Conservation (phyloP, 257 asterid genomes). For the Scutellaria minor region DNA sequence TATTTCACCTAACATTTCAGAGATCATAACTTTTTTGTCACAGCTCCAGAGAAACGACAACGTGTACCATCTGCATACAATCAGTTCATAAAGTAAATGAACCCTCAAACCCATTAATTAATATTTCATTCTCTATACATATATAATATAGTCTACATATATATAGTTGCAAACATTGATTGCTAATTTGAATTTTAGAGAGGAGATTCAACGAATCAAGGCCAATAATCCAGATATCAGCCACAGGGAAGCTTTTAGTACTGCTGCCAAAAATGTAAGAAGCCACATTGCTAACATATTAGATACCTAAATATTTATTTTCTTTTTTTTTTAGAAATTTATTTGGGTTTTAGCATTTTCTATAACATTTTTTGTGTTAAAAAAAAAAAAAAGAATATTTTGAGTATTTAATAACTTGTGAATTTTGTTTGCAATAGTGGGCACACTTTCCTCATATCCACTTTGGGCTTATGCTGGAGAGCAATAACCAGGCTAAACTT, state of each 20-base stretch:
- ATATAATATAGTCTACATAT: not conserved
- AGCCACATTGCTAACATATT: not conserved
- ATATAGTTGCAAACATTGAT: not conserved
- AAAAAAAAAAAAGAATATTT: no score
- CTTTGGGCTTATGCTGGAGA: conserved; percentile 90
- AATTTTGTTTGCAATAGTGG: conserved; percentile 55
- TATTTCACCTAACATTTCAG: not conserved
- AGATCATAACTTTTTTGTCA: not conserved
- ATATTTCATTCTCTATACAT: not conserved
- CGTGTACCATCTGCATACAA: conserved; percentile 93
- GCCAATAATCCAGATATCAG: conserved; percentile 84
- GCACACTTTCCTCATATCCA: conserved; percentile 97
- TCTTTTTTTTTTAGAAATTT: not conserved
- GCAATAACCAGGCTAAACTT: conserved; percentile 56
- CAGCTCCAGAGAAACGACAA: conserved; percentile 97
- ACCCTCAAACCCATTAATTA: not conserved
- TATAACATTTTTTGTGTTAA: no score
- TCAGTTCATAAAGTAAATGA: conserved; percentile 82
- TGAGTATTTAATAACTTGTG: conserved; percentile 18
- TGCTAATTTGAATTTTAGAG: conserved; percentile 44
- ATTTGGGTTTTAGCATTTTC: not conserved
- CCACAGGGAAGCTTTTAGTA: conserved; percentile 92
- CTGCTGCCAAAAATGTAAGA: conserved; percentile 91
- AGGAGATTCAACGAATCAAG: conserved; percentile 91
- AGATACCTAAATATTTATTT: not conserved